phyloP scores from a whole-genome alignment of 169 alveolate genomes.

The Cryptosporidium sp. region DNA sequence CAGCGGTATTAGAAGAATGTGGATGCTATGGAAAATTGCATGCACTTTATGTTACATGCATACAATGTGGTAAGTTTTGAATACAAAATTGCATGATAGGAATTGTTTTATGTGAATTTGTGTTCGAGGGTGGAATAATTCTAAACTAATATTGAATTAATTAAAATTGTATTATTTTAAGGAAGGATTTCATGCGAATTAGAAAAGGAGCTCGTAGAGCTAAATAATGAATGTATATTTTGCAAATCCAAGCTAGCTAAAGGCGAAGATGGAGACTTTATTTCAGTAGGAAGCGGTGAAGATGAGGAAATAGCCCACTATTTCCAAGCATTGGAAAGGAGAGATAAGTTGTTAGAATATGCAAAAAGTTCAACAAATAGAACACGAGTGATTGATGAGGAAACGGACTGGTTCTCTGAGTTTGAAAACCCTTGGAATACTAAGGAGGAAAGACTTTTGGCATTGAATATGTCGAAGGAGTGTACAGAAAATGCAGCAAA shows the following conservation, averaged over 20 bases:
- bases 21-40: slow-evolving; percentile 69
- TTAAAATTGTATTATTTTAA: neutral
- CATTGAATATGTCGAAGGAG: slow-evolving; percentile 50
- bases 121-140: neutral
- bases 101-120: too few relatives aligned
- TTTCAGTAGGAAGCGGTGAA: neutral
- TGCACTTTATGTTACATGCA: slow-evolving; percentile 36
- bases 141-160: neutral
- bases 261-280: neutral
- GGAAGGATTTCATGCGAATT: slow-evolving; percentile 54
- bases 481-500: slow-evolving; percentile 9
- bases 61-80: slow-evolving; percentile 49
- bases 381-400: slow-evolving; percentile 67
- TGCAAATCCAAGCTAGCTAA: slow-evolving; percentile 1
- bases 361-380: slow-evolving; percentile 23
- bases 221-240: neutral
- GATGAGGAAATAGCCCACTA: slow-evolving; percentile 61
- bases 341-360: slow-evolving; percentile 39
- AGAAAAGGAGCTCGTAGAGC: neutral
- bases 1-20: slow-evolving; percentile 16
- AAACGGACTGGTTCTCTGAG: slow-evolving; percentile 74
- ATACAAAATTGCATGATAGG: neutral
- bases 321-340: slow-evolving; percentile 41
- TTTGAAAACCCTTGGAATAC: slow-evolving; percentile 75
- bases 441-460: slow-evolving; percentile 39